Base-by-base conservation (phyloP, 140 eudicot species). In the Cichorium intybus region DNA sequence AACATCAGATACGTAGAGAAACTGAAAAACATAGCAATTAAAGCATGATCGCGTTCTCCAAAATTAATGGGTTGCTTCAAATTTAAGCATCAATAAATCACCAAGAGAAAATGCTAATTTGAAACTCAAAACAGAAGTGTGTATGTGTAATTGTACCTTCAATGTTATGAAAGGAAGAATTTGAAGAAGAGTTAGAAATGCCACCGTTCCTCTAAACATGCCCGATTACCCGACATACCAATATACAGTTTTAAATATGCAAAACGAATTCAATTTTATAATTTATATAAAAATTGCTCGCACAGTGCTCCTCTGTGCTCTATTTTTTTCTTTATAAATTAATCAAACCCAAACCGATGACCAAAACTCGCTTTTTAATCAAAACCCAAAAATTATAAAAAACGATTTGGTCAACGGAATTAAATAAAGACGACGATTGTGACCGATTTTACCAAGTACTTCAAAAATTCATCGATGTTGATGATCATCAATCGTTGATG, bases 181-280 rank as follows among this genome's bases (percentile, higher is more conserved):
- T 67, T 6, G 82, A 70, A 51, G 90, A 71, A 51, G 85, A 65
- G 80, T 67, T 69, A 24, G 81, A 57, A 48, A 65, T 14, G 56
- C 58, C 57, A 64, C 79, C 86, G 74, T 81, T 84, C 78, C 84
- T 77, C 77, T 74, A 81, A 61, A 76, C 60, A 74, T 77, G 86
- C 76, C n/a, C 82, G 80, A 81, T 81, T 79, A 64, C 70, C 95
- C 74, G 91, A 75, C 95, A 87, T 87, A 79, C 59, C 62, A 71
- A 70, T 11, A 41, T 17, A 16, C 51, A 53, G 53, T 41, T 35
- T 47, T 45, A 18, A 21, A 23, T 51, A 9, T 29, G 24, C 26
- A 64, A 54, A 18, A 34, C 17, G 7, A 34, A 71, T 71, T 49
- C 37, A 71, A 35, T 24, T 60, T 24, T 53, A 27, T 61, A 27